Evolutionary conservation across 2,329 filamentous ascomycete genomes (phyloP).

Genomic region (Botrytis squamosa): DNA sequence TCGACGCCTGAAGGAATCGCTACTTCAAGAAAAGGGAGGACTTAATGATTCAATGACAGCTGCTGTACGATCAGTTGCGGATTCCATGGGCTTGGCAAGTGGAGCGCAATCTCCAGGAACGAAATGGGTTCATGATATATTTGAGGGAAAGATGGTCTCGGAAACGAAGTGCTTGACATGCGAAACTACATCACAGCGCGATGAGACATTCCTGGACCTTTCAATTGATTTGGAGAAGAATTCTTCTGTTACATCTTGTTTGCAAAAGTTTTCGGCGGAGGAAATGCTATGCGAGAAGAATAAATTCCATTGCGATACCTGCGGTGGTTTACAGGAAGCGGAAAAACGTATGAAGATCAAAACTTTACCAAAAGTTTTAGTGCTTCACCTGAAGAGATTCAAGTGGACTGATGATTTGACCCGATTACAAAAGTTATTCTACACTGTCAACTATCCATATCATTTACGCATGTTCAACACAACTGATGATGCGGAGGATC

Average conservation of each 20-base stretch:
- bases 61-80: slow-evolving; percentile 43
- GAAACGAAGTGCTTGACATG: slow-evolving; percentile 96
- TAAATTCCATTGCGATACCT: slow-evolving; percentile 98
- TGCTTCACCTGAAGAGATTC: slow-evolving; percentile 92
- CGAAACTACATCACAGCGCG: slow-evolving; percentile 90
- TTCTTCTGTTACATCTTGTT: slow-evolving; percentile 91
- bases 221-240: slow-evolving; percentile 96
- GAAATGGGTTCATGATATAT: slow-evolving; percentile 95
- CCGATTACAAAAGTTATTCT: slow-evolving; percentile 91
- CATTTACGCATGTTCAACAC: slow-evolving; percentile 82
- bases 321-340: slow-evolving; percentile 92
- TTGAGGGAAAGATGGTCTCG: slow-evolving; percentile 90
- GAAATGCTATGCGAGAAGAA: slow-evolving; percentile 98
- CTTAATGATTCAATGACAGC: slow-evolving; percentile 53
- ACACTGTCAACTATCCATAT: slow-evolving; percentile 95
- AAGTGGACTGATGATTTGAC: slow-evolving; percentile 98
- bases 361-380: slow-evolving; percentile 83
- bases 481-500: slow-evolving; percentile 91
- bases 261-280: slow-evolving; percentile 94
- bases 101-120: slow-evolving; percentile 59
- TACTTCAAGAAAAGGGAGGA: slow-evolving; percentile 44
- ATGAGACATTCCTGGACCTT: slow-evolving; percentile 93
- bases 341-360: slow-evolving; percentile 99
- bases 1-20: slow-evolving; percentile 57
- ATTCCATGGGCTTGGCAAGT: slow-evolving; percentile 41